phyloP scores from a whole-genome alignment of 495 filamentous ascomycete species.

The Clohesyomyces aquaticus region DNA sequence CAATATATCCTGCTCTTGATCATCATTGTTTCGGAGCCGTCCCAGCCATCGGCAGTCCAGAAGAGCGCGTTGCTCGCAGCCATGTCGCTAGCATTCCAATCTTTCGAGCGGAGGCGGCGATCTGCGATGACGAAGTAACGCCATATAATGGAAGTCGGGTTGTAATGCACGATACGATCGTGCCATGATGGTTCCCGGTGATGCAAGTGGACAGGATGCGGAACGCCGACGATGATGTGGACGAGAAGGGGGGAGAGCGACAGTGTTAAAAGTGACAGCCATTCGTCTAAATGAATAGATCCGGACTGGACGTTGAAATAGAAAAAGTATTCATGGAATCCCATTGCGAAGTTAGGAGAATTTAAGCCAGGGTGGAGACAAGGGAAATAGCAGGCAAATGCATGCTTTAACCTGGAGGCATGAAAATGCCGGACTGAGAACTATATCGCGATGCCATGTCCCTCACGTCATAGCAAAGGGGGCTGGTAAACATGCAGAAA shows the following conservation, averaged over 20 bases:
- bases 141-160: conserved; percentile 47
- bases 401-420: no score
- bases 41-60: conserved; percentile 17
- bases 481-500: no score
- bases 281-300: conserved; percentile 10
- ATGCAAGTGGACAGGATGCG: conserved; percentile 30
- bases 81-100: conserved; percentile 3
- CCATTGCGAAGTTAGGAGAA: no score
- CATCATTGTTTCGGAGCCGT: conserved; percentile 17
- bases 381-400: no score
- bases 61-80: conserved; percentile 15
- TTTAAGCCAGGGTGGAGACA: no score
- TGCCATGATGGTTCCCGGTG: conserved; percentile 2
- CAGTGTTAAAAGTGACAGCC: conserved; percentile 44
- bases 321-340: conserved; percentile 6
- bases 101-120: conserved; percentile 12
- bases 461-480: no score
- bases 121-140: conserved; percentile 43
- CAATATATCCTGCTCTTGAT: conserved; percentile 16
- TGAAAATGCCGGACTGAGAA: no score
- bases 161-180: conserved; percentile 40
- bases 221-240: conserved; percentile 39
- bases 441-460: no score
- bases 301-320: conserved; percentile 7
- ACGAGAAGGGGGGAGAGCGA: conserved; percentile 44